A percentile compares a stretch with the other conserved stretches of the same genome.
Conservation (phyloP, 495 filamentous ascomycete species). For the Apiosordaria backusii region DNA sequence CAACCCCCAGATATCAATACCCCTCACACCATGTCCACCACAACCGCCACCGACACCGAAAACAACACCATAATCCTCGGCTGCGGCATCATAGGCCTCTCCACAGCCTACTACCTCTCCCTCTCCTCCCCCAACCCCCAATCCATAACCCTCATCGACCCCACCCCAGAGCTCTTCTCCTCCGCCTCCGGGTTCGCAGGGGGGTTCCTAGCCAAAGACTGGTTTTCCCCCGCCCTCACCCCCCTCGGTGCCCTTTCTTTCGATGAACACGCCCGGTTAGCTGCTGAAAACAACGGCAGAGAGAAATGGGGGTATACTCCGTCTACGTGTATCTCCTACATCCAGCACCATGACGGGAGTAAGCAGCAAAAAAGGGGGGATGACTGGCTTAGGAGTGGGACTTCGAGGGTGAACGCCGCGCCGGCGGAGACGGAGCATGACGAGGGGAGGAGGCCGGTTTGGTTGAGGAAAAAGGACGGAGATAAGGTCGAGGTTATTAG, state of each 20-base stretch:
- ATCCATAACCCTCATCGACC: constrained; percentile 67
- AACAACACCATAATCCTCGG: constrained; percentile 65
- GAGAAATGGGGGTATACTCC: constrained; percentile 66
- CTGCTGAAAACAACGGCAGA: constrained; percentile 56
- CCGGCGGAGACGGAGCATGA: constrained; percentile 33
- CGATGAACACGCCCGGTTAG: constrained; percentile 60
- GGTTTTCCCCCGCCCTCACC: constrained; percentile 55
- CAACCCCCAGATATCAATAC: too few species aligned
- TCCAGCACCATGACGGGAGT: constrained; percentile 26
- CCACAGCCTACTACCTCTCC: constrained; percentile 74
- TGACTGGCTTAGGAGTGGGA: constrained; percentile 62
- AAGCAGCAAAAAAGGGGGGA: constrained; percentile 39
- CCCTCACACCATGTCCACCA: background rate
- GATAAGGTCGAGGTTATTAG: constrained; percentile 60
- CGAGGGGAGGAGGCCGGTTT: constrained; percentile 42
- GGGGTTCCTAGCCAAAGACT: constrained; percentile 73
- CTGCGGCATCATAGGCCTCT: constrained; percentile 72
- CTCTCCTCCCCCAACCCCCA: constrained; percentile 45
- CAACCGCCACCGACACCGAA: constrained; percentile 25
- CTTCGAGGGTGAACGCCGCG: constrained; percentile 60
- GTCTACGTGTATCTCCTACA: constrained; percentile 58
- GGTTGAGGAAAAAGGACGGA: constrained; percentile 55
- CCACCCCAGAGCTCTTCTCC: constrained; percentile 61
- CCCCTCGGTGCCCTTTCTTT: constrained; percentile 65
- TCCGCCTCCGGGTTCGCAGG: constrained; percentile 70